Evolutionary conservation across 345 rosid species (phyloP).

Genomic region (Chamaenerion angustifolium): DNA sequence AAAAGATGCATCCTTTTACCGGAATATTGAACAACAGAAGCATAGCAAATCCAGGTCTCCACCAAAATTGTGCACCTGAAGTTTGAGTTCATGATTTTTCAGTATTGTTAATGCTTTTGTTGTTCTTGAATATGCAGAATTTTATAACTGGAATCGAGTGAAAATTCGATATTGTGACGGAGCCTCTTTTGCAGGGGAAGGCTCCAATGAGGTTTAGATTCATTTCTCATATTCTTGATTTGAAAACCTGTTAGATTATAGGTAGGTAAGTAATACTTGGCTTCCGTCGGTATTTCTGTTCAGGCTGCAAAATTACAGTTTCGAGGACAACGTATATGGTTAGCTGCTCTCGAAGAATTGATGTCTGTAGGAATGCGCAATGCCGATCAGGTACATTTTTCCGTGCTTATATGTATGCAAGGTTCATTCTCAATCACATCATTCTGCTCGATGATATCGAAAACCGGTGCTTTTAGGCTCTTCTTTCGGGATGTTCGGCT

Average conservation of each 20-base stretch:
- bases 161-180: constrained; percentile 93
- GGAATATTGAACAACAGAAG: constrained; percentile 75
- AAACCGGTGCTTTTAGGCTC: constrained; percentile 34
- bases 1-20: constrained; percentile 52
- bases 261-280: no score
- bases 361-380: constrained; percentile 72
- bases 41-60: constrained; percentile 66
- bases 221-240: not conserved
- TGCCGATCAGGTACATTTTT: constrained; percentile 60
- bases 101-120: not conserved
- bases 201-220: constrained; percentile 21
- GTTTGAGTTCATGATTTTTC: not conserved
- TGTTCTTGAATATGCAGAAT: constrained; percentile 6
- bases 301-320: constrained; percentile 81
- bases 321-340: constrained; percentile 93
- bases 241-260: no score
- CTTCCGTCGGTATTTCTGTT: not conserved
- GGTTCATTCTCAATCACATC: not conserved
- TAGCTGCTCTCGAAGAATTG: constrained; percentile 66
- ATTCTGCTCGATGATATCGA: not conserved
- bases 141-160: constrained; percentile 81
- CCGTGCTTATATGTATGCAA: no score
- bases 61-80: not conserved
- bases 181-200: constrained; percentile 78
- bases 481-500: constrained; percentile 95